Evolutionary conservation across 306 rosid genomes (phyloP).

Genomic region (Quercus parvula): DNA sequence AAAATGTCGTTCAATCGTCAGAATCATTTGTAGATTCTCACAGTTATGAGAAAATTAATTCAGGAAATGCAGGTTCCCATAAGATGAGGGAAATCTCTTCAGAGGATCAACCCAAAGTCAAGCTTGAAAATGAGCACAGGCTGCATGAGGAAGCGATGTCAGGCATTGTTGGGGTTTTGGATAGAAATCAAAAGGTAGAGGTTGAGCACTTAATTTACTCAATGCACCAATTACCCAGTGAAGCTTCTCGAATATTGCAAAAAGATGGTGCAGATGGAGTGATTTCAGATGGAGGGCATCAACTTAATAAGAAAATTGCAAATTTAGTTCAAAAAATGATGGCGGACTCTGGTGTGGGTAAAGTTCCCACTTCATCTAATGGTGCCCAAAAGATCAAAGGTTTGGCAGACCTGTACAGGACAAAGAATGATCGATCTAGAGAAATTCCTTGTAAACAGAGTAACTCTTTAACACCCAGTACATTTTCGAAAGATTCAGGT

Average conservation of each 20-base stretch:
- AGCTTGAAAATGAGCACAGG: not conserved
- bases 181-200: not conserved
- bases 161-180: not conserved
- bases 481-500: not conserved
- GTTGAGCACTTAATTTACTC: not conserved
- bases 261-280: conserved; percentile 3
- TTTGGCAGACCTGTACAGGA: not conserved
- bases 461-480: not conserved
- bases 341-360: conserved; percentile 4
- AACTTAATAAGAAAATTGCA: not conserved
- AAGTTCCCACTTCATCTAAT: not conserved
- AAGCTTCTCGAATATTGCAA: conserved; percentile 6
- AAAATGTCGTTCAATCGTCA: not conserved
- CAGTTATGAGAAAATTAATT: not conserved
- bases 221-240: not conserved
- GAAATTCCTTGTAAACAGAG: not conserved
- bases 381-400: not conserved
- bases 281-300: not conserved
- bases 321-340: not conserved
- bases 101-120: not conserved
- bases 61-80: not conserved
- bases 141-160: not conserved
- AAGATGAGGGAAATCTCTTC: not conserved
- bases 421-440: not conserved
- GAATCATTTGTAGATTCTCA: conserved; percentile 2